Evolutionary conservation across 2,329 filamentous ascomycete species (phyloP).

Genomic region (Aschersonia sp.): DNA sequence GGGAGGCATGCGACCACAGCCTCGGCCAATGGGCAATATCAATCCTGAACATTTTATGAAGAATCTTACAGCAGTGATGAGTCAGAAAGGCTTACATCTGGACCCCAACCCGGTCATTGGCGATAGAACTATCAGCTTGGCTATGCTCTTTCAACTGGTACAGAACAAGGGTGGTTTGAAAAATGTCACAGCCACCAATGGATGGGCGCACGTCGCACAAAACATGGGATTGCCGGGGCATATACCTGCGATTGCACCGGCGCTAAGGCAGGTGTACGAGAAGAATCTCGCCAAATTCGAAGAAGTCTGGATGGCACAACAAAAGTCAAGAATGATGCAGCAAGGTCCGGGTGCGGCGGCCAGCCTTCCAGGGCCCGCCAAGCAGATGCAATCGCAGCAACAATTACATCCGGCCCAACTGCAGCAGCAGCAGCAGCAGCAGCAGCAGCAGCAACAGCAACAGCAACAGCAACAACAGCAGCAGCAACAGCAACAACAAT

Average conservation of each 20-base stretch:
- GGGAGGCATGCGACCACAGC: conserved; percentile 35
- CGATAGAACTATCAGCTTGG: conserved; percentile 59
- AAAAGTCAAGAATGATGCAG: conserved; percentile 36
- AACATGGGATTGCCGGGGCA: conserved; percentile 49
- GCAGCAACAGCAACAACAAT: conserved; percentile 16
- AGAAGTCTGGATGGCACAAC: conserved; percentile 45
- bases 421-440: conserved; percentile 11
- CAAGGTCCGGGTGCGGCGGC: conserved; percentile 16
- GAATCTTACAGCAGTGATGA: conserved; percentile 66
- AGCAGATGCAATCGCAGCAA: conserved; percentile 22
- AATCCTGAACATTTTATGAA: conserved; percentile 61
- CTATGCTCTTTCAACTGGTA: conserved; percentile 65
- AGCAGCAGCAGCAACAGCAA: conserved; percentile 18
- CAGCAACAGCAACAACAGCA: conserved; percentile 21
- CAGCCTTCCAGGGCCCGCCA: conserved; percentile 12
- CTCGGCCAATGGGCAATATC: conserved; percentile 23
- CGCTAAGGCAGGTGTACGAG: conserved; percentile 63
- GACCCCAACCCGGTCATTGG: conserved; percentile 62
- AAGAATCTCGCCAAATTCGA: conserved; percentile 68
- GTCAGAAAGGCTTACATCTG: conserved; percentile 54
- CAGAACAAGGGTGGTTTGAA: conserved; percentile 65
- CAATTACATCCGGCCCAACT: conserved; percentile 17
- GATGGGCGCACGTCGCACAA: conserved; percentile 61
- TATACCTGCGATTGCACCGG: conserved; percentile 49
- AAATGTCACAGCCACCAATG: conserved; percentile 51